phyloP scores from a whole-genome alignment of 2,329 filamentous ascomycete species.

The Beauveria brongniartii region DNA sequence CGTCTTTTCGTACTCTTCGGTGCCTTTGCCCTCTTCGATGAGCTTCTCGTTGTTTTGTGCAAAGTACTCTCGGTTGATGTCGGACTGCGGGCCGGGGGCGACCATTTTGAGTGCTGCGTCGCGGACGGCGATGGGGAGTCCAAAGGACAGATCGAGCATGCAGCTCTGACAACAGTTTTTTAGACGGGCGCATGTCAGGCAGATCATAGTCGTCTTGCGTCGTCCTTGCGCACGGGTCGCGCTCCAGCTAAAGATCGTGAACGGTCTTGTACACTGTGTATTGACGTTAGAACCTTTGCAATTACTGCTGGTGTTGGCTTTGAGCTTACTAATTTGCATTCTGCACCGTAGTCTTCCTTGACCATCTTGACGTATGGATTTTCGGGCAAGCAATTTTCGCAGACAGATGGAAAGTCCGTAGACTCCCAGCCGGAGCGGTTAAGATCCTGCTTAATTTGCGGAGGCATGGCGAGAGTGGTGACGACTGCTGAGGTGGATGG shows the following conservation, averaged over 20 bases:
- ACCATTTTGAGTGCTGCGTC: slow-evolving; percentile 98
- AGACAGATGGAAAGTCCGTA: slow-evolving; percentile 81
- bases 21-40: slow-evolving; percentile 80
- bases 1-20: slow-evolving; percentile 92
- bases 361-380: slow-evolving; percentile 99
- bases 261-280: slow-evolving; percentile 72
- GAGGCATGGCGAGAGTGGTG: slow-evolving; percentile 50
- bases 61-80: slow-evolving; percentile 94
- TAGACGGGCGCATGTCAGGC: slow-evolving; percentile 88
- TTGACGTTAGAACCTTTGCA: slow-evolving; percentile 14
- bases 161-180: slow-evolving; percentile 99
- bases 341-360: slow-evolving; percentile 89
- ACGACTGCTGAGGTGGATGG: background rate
- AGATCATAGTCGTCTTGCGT: slow-evolving; percentile 91
- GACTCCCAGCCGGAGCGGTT: slow-evolving; percentile 96
- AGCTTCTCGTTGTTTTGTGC: slow-evolving; percentile 95
- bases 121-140: slow-evolving; percentile 85
- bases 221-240: slow-evolving; percentile 79
- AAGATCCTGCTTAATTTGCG: slow-evolving; percentile 91
- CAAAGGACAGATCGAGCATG: slow-evolving; percentile 96
- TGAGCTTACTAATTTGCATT: slow-evolving; percentile 57
- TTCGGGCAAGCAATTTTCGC: slow-evolving; percentile 87
- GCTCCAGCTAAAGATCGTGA: slow-evolving; percentile 94
- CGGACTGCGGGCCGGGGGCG: slow-evolving; percentile 82
- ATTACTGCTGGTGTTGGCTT: background rate